Evolutionary conservation across 192 early-diverging fungal species (phyloP), one percentile per base, ranked within the genome.

Genomic region (Coemansia sp.): DNA sequence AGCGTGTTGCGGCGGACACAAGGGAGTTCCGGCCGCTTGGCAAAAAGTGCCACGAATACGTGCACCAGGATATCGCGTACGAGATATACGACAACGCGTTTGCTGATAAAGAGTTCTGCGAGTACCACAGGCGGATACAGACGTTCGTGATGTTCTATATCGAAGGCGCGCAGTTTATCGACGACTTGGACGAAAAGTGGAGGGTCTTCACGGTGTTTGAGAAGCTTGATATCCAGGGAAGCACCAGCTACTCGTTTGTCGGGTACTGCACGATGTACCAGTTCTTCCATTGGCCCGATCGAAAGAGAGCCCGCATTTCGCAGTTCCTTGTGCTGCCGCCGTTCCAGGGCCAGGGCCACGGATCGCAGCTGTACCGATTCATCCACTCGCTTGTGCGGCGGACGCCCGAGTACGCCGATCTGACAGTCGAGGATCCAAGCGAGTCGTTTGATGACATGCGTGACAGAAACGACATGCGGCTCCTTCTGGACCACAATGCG

Each of bases 251-350:
- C 72, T 73, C 84, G 42, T 65, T 96, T 57, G 89, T 95, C 7
- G 95, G 96, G 16, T 98, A 92, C 78, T 85, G 85, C 48, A 94
- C 92, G 1, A 85, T 88, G 56, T 97, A 98, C 75, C 86, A 87
- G 19, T 98, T 94, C 73, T 96, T 86, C 72, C 88, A 86, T 65
- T 97, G 87, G 73, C 92, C 92, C 2, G 90, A 96, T 57, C 77
- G 84, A 48, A 85, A 84, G 61, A 84, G 95, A 14, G 86, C 94
- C 83, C 81, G 95, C 41, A 98, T 98, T 55, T 95, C 94, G 74
- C 96, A 98, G 86, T 94, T 96, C 68, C 66, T 98, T 9, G 88
- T 98, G n/a, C 72, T 98, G 64, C 96, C 96, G 32, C 91, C 94
- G 45, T 96, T 86, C 76, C 94, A 94, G 69, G 81, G 85, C 56